Percentiles rank a stretch among this genome's conserved stretches.
Evolutionary conservation across 1,139 yeast genomes (phyloP).

Genomic region (Wickerhamomyces sp.): DNA sequence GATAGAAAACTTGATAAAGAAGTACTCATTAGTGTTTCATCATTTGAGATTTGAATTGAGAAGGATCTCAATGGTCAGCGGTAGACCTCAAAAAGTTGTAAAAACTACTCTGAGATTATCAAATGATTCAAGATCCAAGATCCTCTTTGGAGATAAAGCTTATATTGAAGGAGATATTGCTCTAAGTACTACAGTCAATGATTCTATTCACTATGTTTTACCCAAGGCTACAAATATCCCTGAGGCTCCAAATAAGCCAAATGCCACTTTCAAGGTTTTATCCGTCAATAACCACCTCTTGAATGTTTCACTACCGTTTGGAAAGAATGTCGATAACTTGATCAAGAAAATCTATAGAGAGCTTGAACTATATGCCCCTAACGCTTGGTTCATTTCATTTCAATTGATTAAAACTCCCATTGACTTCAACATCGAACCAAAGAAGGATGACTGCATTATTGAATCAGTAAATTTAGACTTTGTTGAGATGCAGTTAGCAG

Average conservation of each 20-base stretch:
- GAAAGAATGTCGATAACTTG: constrained; percentile 24
- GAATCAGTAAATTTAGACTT: constrained; percentile 12
- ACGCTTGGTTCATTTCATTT: constrained; percentile 29
- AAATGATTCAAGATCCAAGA: neutral
- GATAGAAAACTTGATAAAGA: constrained; percentile 25
- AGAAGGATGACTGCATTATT: constrained; percentile 37
- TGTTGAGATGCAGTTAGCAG: neutral
- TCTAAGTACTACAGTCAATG: neutral
- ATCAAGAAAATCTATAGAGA: constrained; percentile 23
- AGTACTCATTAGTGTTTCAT: constrained; percentile 30
- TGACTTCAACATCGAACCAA: constrained; percentile 38
- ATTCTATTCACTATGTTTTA: neutral
- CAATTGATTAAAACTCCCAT: constrained; percentile 27
- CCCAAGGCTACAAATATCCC: neutral
- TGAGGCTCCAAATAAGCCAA: neutral
- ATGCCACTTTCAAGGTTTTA: constrained; percentile 21
- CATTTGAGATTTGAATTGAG: constrained; percentile 29
- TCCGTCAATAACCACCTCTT: constrained; percentile 34
- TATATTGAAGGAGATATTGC: neutral
- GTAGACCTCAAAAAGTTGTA: neutral
- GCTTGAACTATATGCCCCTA: constrained; percentile 24
- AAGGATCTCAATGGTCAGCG: constrained; percentile 15
- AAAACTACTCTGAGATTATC: constrained; percentile 1
- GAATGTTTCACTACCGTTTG: constrained; percentile 25
- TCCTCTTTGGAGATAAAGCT: neutral